Conservation (phyloP, 2,329 filamentous ascomycete genomes). For the Geosmithia putterillii region DNA sequence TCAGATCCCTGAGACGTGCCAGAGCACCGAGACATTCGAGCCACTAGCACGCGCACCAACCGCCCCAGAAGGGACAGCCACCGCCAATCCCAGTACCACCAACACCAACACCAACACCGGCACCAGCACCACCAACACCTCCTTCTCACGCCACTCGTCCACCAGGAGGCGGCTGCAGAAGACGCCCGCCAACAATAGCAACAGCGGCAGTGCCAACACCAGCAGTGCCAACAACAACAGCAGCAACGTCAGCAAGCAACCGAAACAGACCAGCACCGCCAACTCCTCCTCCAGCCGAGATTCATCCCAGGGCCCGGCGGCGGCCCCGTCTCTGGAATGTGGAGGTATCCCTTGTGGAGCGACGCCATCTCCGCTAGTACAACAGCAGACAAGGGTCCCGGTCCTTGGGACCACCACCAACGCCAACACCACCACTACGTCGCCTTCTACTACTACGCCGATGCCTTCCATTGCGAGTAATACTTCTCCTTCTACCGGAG, state of each 20-base stretch:
- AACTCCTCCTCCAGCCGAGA: not conserved
- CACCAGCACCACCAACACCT: not conserved
- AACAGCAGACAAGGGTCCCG: not conserved
- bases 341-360: not conserved
- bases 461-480: too few relatives aligned
- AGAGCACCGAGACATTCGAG: not conserved
- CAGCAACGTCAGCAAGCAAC: too few relatives aligned
- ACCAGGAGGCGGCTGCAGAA: not conserved
- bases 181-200: not conserved
- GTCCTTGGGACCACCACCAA: too few relatives aligned
- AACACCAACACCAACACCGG: not conserved
- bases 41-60: too few relatives aligned
- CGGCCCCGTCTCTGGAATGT: not conserved
- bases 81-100: too few relatives aligned
- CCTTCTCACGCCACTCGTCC: not conserved
- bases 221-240: too few relatives aligned
- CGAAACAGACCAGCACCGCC: too few relatives aligned
- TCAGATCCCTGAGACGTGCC: not conserved
- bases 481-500: too few relatives aligned
- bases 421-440: not conserved
- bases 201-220: too few relatives aligned
- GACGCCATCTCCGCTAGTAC: not conserved
- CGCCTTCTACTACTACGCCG: too few relatives aligned
- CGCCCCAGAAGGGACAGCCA: not conserved
- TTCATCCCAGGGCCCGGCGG: not conserved